phyloP scores from a whole-genome alignment of 805 yeast genomes.

The Candida coleopterorum region DNA sequence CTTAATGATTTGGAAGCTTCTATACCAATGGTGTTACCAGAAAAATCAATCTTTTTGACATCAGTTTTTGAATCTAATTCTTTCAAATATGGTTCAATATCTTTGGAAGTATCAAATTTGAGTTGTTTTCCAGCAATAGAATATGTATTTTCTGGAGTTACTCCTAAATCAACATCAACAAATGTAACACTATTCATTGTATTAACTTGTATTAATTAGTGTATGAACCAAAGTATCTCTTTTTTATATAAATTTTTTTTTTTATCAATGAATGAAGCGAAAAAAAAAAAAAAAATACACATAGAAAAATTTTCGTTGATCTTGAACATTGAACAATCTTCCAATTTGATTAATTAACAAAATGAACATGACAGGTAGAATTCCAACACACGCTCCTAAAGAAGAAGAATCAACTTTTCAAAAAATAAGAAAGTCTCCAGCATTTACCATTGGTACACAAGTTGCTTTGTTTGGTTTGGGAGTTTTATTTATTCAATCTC shows the following conservation, averaged over 20 bases:
- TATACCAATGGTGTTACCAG: slow-evolving; percentile 93
- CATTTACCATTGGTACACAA: slow-evolving; percentile 60
- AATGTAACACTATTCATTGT: slow-evolving; percentile 16
- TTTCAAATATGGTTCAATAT: slow-evolving; percentile 64
- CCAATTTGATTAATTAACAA: too few species aligned
- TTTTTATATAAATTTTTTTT: too few species aligned
- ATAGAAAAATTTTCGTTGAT: slow-evolving; percentile 1
- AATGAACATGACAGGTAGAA: slow-evolving; percentile 19
- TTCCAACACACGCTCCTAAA: slow-evolving; percentile 15
- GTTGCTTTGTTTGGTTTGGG: slow-evolving; percentile 64
- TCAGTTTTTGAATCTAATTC: slow-evolving; percentile 40
- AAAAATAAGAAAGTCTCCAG: slow-evolving; percentile 59
- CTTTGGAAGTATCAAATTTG: slow-evolving; percentile 69
- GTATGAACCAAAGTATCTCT: slow-evolving; percentile 6
- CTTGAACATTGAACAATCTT: background rate
- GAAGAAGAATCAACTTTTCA: slow-evolving; percentile 35
- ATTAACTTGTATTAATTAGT: background rate
- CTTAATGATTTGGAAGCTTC: slow-evolving; percentile 78
- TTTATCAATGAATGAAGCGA: too few species aligned
- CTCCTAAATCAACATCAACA: slow-evolving; percentile 25
- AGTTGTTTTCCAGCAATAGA: slow-evolving; percentile 71
- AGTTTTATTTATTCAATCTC: slow-evolving; percentile 71
- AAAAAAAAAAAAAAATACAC: background rate
- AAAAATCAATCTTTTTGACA: slow-evolving; percentile 63
- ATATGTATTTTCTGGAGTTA: slow-evolving; percentile 39